Conservation (phyloP, 495 filamentous ascomycete genomes). For the Elaphomyces granulatus region DNA sequence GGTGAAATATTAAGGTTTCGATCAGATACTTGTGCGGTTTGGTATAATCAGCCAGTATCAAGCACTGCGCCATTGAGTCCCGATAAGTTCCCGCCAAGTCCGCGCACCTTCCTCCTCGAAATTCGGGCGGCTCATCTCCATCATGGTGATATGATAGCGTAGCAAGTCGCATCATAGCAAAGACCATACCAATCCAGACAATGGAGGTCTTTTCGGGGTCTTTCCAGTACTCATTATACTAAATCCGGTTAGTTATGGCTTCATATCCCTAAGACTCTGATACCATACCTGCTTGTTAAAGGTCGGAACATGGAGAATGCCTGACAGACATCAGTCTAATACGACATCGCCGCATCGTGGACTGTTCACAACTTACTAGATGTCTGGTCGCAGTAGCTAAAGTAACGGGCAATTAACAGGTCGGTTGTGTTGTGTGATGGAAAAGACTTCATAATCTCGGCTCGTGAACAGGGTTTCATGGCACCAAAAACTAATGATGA, state of each 20-base stretch:
- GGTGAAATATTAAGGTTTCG: constrained; percentile 77
- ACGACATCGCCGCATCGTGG: too few species aligned
- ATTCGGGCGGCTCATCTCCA: constrained; percentile 85
- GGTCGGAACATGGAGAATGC: constrained; percentile 73
- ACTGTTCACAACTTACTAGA: constrained; percentile 49
- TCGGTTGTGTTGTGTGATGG: constrained; percentile 71
- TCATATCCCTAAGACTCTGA: not conserved
- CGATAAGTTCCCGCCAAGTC: constrained; percentile 72
- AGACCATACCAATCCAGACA: constrained; percentile 83
- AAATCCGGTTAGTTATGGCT: constrained; percentile 1
- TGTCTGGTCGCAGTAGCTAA: constrained; percentile 58
- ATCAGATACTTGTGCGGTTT: constrained; percentile 74
- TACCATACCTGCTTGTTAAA: constrained; percentile 51
- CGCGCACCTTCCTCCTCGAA: constrained; percentile 45
- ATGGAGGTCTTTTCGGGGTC: constrained; percentile 64
- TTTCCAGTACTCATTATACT: constrained; percentile 82
- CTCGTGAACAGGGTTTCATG: constrained; percentile 46
- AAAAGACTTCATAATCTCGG: constrained; percentile 64
- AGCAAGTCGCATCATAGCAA: constrained; percentile 75
- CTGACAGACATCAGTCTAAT: constrained; percentile 17
- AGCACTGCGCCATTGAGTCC: constrained; percentile 68
- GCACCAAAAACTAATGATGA: constrained; percentile 65
- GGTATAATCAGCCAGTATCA: constrained; percentile 79
- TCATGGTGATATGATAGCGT: constrained; percentile 84
- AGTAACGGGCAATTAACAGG: constrained; percentile 59